These are phyloP conservation scores for Tolypocladium nubicola DNA, from an alignment of 2,329 filamentous ascomycete species.

Conservation along the genomic window DNA sequence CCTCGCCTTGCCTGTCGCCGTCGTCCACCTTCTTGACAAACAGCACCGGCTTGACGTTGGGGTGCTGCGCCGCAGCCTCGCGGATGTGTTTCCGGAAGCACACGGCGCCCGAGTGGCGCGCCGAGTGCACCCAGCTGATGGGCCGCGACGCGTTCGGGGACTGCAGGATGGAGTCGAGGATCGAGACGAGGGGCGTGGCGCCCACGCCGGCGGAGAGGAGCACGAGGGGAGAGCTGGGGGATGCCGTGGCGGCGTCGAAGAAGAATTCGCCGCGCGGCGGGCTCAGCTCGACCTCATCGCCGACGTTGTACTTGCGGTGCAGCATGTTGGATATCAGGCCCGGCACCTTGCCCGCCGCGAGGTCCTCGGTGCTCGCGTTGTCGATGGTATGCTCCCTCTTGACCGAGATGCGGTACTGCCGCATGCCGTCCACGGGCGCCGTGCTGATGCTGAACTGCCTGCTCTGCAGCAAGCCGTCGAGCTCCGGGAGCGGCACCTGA, in stretches of 20 bases:
- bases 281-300: conserved; percentile 43
- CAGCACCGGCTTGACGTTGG: conserved; percentile 23
- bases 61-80: conserved; percentile 20
- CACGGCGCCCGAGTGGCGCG: conserved; percentile 35
- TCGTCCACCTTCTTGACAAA: conserved; percentile 41
- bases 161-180: conserved; percentile 44
- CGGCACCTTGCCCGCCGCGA: conserved; percentile 21
- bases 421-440: conserved; percentile 32
- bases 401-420: conserved; percentile 62
- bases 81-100: conserved; percentile 45
- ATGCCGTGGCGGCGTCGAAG: conserved; percentile 34
- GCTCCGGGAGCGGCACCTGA: conserved; percentile 47
- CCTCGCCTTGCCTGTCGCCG: conserved; percentile 30
- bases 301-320: conserved; percentile 34
- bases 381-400: conserved; percentile 47
- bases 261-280: conserved; percentile 52
- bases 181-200: conserved; percentile 54
- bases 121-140: conserved; percentile 54
- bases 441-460: conserved; percentile 69
- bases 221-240: conserved; percentile 44
- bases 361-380: conserved; percentile 17
- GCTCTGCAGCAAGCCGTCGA: conserved; percentile 52
- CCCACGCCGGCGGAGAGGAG: conserved; percentile 61
- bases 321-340: conserved; percentile 44
- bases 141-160: conserved; percentile 24